A percentile compares a stretch with the other conserved stretches of the same genome.
Conservation (phyloP, 2,329 filamentous ascomycete genomes). For the Lecanicillium sp. region DNA sequence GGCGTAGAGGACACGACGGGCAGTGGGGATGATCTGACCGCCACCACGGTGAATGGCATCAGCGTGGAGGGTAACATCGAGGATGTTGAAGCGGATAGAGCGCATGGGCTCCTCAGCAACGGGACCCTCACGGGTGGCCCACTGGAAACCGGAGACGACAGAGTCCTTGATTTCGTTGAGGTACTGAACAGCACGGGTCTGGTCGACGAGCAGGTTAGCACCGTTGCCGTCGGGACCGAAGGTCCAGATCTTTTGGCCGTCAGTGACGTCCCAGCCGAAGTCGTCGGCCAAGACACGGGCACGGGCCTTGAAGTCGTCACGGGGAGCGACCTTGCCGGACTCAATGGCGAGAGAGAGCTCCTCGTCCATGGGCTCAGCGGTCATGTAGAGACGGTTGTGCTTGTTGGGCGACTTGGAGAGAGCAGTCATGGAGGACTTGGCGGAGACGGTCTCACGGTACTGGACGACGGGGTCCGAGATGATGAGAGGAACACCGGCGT, state of each 20-base stretch:
- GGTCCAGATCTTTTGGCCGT: slow-evolving; percentile 99
- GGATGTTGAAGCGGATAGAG: slow-evolving; percentile 94
- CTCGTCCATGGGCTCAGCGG: slow-evolving; percentile 84
- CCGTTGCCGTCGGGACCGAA: slow-evolving; percentile 97
- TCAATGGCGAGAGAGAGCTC: slow-evolving; percentile 90
- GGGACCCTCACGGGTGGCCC: slow-evolving; percentile 96
- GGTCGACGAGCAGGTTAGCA: slow-evolving; percentile 97
- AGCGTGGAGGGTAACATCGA: slow-evolving; percentile 98
- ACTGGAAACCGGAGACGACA: slow-evolving; percentile 99
- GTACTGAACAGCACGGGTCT: slow-evolving; percentile 99
- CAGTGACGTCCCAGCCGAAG: slow-evolving; percentile 98
- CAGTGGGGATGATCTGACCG: slow-evolving; percentile 97
- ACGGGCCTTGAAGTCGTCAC: slow-evolving; percentile 98
- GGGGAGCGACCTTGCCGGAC: slow-evolving; percentile 80
- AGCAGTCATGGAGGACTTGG: slow-evolving; percentile 85
- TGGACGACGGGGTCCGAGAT: slow-evolving; percentile 97
- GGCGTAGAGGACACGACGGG: slow-evolving; percentile 96
- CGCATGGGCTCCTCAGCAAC: slow-evolving; percentile 98
- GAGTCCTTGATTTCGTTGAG: slow-evolving; percentile 99
- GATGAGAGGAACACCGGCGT: slow-evolving; percentile 95
- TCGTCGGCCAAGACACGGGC: slow-evolving; percentile 95
- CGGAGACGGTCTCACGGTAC: slow-evolving; percentile 93
- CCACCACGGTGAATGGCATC: slow-evolving; percentile 99
- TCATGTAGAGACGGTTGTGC: slow-evolving; percentile 99
- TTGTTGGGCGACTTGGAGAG: slow-evolving; percentile 99